Evolutionary conservation across 1,284 basidiomycete genomes (phyloP).

Genomic region (Golubevia sp.): DNA sequence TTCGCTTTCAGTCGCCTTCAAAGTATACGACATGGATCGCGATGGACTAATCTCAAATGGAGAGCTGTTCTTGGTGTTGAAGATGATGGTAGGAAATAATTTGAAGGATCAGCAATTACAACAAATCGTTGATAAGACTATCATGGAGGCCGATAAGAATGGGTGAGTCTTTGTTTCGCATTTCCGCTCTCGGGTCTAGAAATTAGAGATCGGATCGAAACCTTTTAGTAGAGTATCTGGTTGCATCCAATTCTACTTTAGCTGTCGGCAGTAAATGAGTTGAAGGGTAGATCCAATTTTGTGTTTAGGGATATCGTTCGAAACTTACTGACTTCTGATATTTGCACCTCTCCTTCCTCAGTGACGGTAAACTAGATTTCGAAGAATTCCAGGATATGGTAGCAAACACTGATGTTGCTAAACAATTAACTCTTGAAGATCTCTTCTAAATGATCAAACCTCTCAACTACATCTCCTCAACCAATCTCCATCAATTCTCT

Average conservation of each 20-base stretch:
- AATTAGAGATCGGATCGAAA: no score
- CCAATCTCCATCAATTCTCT: no score
- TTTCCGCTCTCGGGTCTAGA: background rate
- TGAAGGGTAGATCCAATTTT: no score
- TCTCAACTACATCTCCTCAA: background rate
- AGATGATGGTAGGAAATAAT: constrained; percentile 99
- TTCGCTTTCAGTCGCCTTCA: constrained; percentile 79
- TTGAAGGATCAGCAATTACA: constrained; percentile 99
- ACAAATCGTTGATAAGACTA: constrained; percentile 99
- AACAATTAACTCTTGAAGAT: constrained; percentile 98
- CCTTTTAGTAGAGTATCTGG: no score
- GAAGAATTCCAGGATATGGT: constrained; percentile 97
- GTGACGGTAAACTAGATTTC: constrained; percentile 94
- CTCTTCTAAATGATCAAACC: constrained; percentile 68
- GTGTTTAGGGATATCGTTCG: no score
- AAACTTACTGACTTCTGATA: no score
- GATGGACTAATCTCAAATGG: constrained; percentile 99
- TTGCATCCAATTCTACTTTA: no score
- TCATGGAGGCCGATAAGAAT: constrained; percentile 98
- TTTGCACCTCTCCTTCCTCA: no score
- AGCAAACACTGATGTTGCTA: constrained; percentile 94
- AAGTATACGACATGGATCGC: constrained; percentile 97
- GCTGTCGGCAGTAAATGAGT: no score
- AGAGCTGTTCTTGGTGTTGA: constrained; percentile 94
- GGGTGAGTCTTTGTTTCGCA: constrained; percentile 63